phyloP scores from a whole-genome alignment of 139 green algal species.

The Limnomonas spitsbergensis region DNA sequence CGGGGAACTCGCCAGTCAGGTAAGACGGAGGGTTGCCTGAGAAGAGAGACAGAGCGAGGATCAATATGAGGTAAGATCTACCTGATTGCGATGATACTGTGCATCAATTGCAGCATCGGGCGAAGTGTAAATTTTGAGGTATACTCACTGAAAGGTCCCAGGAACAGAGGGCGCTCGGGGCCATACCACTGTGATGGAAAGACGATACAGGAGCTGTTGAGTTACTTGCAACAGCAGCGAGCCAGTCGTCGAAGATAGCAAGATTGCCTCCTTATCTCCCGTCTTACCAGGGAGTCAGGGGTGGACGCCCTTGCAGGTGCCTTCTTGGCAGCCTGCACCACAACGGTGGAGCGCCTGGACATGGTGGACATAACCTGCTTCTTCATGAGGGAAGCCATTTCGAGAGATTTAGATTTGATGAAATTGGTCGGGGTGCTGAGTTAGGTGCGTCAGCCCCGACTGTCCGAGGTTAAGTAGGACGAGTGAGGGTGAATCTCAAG shows the following conservation, averaged over 20 bases:
- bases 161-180: conserved; percentile 9
- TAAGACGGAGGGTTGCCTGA: conserved; percentile 42
- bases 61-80: background rate
- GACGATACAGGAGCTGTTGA: too few relatives aligned
- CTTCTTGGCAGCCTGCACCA: conserved; percentile 13
- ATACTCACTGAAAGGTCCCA: conserved; percentile 11
- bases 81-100: background rate
- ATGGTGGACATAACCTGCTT: conserved; percentile 2
- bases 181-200: conserved; percentile 16
- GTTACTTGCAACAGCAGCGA: too few relatives aligned
- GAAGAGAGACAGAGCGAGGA: background rate
- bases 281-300: too few relatives aligned
- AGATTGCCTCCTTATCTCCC: too few relatives aligned
- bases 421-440: too few relatives aligned
- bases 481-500: too few relatives aligned
- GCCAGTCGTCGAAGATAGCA: too few relatives aligned
- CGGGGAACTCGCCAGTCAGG: conserved; percentile 63
- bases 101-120: background rate
- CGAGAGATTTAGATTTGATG: too few relatives aligned
- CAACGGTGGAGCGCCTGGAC: background rate
- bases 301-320: too few relatives aligned
- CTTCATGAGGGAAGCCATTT: conserved; percentile 18
- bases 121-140: background rate
- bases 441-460: too few relatives aligned
- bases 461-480: too few relatives aligned